Base-by-base conservation (phyloP, 164 flowering plant species). In the Protea cynaroides region DNA sequence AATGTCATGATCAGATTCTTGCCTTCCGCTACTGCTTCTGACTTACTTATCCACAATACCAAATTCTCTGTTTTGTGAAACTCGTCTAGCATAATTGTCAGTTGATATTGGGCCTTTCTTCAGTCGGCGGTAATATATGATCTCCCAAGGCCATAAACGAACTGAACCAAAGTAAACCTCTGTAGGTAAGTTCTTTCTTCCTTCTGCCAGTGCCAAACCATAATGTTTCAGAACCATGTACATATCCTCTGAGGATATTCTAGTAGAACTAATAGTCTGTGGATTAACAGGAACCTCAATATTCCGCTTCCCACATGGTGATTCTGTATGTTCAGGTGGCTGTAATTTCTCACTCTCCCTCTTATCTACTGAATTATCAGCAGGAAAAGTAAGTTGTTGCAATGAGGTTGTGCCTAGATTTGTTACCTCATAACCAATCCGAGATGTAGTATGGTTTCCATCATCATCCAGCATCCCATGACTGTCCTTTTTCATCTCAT, bases 11-110 rank as follows among this genome's bases (percentile, higher is more conserved):
- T 24, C 37, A 55, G 65, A 36, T 67, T 82, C 83, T 66, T 67
- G 78, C 86, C 86, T 82, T 14, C 86, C 85, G 63, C 83, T 81
- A 46, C 84, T 81, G 77, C 86, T 77, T 76, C 89, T 83, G 12
- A 83, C 65, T 55, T 78, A 81, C 61, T 77, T 80, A 61, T 83
- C 85, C 56, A 80, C 76, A 44, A 85, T 83, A 57, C 83, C 77
- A 66, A 78, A 83, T 68, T 83, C 89, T 63, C 34, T 49, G 68
- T 84, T 83, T 69, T 84, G 83, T 25, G 76, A 75, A 58, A 76
- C 34, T n/a, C 86, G 62, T 54, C 77, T 72, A n/a, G 79, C 72
- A 75, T 83, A 83, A 70, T 84, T 84, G 57, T 81, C 81, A 61
- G 56, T 62, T 23, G 83, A 78, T 53, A 82, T 78, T 14, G 82